These are phyloP conservation scores for Pyrus pyrifolia DNA, from an alignment of 306 rosid species.

Conservation along the genomic window DNA sequence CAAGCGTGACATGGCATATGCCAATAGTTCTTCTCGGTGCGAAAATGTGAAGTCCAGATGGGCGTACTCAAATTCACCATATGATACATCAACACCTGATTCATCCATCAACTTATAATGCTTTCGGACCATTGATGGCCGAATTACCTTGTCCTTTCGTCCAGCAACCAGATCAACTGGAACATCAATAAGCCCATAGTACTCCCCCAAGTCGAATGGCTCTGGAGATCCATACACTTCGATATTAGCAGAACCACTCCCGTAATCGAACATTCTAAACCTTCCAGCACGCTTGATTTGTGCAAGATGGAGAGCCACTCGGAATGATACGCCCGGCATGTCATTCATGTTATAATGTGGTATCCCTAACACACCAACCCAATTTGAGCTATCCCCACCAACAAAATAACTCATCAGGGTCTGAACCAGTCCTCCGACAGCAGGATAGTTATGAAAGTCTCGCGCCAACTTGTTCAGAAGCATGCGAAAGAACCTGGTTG, in stretches of 20 bases:
- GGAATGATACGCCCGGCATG: conserved; percentile 86
- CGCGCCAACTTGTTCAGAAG: conserved; percentile 84
- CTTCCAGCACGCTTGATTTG: conserved; percentile 71
- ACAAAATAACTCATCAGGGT: conserved; percentile 74
- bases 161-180: conserved; percentile 93
- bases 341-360: conserved; percentile 97
- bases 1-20: conserved; percentile 74
- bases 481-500: conserved; percentile 90
- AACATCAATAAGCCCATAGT: conserved; percentile 54
- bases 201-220: conserved; percentile 69
- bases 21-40: conserved; percentile 79
- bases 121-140: conserved; percentile 78
- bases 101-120: conserved; percentile 69
- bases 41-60: conserved; percentile 94
- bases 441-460: conserved; percentile 82
- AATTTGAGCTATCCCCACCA: conserved; percentile 96
- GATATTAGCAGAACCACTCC: conserved; percentile 46
- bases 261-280: conserved; percentile 73
- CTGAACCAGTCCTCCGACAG: conserved; percentile 91
- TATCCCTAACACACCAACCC: conserved; percentile 83
- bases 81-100: conserved; percentile 55
- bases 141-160: conserved; percentile 72
- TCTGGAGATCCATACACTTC: conserved; percentile 52
- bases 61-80: conserved; percentile 73
- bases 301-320: conserved; percentile 69